These are phyloP conservation scores for Botrytis elliptica DNA, from an alignment of 2,329 filamentous ascomycete genomes.

Conservation along the genomic window DNA sequence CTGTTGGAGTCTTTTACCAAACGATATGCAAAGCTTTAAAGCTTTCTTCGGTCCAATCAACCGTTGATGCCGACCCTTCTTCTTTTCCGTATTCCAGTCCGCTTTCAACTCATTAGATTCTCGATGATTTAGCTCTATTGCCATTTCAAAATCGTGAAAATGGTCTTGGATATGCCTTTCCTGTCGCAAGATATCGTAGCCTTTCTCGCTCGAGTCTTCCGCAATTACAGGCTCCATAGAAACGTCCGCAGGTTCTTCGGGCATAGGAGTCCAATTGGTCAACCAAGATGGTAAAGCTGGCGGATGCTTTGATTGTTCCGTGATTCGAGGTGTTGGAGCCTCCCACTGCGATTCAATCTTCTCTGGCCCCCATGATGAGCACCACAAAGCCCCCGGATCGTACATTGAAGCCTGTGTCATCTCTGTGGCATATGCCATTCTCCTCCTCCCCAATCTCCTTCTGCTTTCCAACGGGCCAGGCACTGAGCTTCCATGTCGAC, in stretches of 20 bases:
- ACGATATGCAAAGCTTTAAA: conserved; percentile 24
- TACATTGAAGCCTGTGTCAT: conserved; percentile 24
- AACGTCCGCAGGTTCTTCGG: background rate
- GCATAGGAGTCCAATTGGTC: conserved; percentile 23
- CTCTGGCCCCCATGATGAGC: conserved; percentile 31
- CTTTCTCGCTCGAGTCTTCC: background rate
- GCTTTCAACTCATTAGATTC: background rate
- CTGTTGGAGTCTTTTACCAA: conserved; percentile 31
- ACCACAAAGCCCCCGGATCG: conserved; percentile 27
- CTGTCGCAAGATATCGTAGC: background rate
- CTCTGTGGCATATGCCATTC: conserved; percentile 37
- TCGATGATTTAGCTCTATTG: conserved; percentile 13
- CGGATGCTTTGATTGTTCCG: conserved; percentile 8
- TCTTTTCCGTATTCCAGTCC: background rate
- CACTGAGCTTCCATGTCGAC: conserved; percentile 40
- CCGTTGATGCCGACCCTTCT: background rate
- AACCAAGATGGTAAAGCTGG: conserved; percentile 31
- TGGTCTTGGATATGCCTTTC: conserved; percentile 19
- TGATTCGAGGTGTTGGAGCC: conserved; percentile 31
- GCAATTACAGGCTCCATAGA: background rate
- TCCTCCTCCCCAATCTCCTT: conserved; percentile 38
- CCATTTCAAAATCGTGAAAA: conserved; percentile 24
- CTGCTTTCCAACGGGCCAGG: conserved; percentile 40
- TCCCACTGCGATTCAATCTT: conserved; percentile 38
- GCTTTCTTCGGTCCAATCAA: background rate